These are phyloP conservation scores for Globisporangium polare DNA, from an alignment of 352 stramenopile genomes.

Conservation along the genomic window DNA sequence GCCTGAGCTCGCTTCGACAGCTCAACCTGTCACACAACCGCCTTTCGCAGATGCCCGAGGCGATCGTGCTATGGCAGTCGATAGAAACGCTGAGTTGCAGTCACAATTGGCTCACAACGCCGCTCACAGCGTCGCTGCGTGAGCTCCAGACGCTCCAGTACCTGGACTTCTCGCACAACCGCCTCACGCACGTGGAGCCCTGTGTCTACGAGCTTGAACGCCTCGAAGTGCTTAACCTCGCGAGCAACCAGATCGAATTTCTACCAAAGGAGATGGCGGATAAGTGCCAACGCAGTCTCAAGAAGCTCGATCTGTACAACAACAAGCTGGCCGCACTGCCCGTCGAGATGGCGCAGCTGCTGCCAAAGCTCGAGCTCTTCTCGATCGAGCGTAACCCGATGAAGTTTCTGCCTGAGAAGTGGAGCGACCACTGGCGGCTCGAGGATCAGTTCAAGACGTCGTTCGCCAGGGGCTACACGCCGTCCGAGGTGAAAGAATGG, in stretches of 20 bases:
- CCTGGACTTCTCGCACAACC: constrained; percentile 56
- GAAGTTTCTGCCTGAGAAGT: constrained; percentile 53
- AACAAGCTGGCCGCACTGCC: constrained; percentile 55
- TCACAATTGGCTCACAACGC: constrained; percentile 43
- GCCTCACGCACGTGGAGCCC: constrained; percentile 37
- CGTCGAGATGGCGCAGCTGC: constrained; percentile 42
- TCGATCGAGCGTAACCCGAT: constrained; percentile 57
- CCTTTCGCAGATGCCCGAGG: constrained; percentile 34
- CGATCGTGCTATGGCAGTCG: constrained; percentile 42
- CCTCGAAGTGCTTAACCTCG: constrained; percentile 54
- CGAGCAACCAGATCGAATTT: constrained; percentile 39
- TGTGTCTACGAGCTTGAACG: constrained; percentile 42
- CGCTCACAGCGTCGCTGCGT: constrained; percentile 29
- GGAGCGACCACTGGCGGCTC: constrained; percentile 49
- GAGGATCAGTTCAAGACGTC: constrained; percentile 49
- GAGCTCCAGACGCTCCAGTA: constrained; percentile 37
- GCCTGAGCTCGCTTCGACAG: constrained; percentile 29
- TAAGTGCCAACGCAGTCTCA: constrained; percentile 23
- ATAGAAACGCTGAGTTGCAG: constrained; percentile 41
- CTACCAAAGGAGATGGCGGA: constrained; percentile 32
- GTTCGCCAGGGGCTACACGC: constrained; percentile 50
- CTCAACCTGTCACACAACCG: constrained; percentile 57
- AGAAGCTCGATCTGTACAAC: constrained; percentile 61
- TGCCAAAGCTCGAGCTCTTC: constrained; percentile 54
- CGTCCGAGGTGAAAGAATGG: constrained; percentile 48